These are phyloP conservation scores for Boletus subcaerulescens DNA, from an alignment of 768 basidiomycete genomes.

Conservation along the genomic window DNA sequence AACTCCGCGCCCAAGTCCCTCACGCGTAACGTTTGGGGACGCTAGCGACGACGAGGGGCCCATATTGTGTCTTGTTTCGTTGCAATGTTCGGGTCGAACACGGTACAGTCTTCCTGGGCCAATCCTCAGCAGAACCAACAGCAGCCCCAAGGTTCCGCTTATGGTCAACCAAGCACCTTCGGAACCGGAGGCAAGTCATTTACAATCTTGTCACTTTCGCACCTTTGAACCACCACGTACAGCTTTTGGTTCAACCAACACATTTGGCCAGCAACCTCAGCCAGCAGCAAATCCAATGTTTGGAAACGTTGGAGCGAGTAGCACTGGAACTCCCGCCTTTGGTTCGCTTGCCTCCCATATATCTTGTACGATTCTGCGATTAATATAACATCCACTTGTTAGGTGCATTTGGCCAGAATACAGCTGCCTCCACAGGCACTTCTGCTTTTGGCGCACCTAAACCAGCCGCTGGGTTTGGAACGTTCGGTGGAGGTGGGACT, in stretches of 20 bases:
- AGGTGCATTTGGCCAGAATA: constrained; percentile 43
- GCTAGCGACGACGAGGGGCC: constrained; percentile 26
- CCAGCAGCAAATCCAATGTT: constrained; percentile 81
- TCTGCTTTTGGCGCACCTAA: constrained; percentile 66
- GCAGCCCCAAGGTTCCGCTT: constrained; percentile 51
- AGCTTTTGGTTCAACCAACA: constrained; percentile 53
- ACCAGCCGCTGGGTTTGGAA: constrained; percentile 72
- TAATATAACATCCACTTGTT: constrained; percentile 4
- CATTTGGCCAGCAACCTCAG: constrained; percentile 68
- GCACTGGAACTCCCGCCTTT: constrained; percentile 34
- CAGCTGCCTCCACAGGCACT: constrained; percentile 33
- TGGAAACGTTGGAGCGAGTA: constrained; percentile 50
- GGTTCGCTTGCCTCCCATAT: constrained; percentile 24
- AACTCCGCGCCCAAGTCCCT: constrained; percentile 20
- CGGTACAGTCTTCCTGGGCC: constrained; percentile 62
- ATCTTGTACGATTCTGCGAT: constrained; percentile 1
- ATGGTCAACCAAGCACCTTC: constrained; percentile 70
- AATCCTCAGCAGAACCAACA: constrained; percentile 65
- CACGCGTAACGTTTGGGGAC: constrained; percentile 9
- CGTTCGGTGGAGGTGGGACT: constrained; percentile 63
- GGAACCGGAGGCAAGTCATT: constrained; percentile 47
- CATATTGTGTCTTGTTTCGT: constrained; percentile 11
- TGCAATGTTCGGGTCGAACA: constrained; percentile 59
- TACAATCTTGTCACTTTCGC: constrained; percentile 25
- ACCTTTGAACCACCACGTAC: constrained; percentile 25